A percentile compares a stretch with the other conserved stretches of the same genome.
Evolutionary conservation across 345 rosid species (phyloP).

Genomic region (Raphanus sativus): DNA sequence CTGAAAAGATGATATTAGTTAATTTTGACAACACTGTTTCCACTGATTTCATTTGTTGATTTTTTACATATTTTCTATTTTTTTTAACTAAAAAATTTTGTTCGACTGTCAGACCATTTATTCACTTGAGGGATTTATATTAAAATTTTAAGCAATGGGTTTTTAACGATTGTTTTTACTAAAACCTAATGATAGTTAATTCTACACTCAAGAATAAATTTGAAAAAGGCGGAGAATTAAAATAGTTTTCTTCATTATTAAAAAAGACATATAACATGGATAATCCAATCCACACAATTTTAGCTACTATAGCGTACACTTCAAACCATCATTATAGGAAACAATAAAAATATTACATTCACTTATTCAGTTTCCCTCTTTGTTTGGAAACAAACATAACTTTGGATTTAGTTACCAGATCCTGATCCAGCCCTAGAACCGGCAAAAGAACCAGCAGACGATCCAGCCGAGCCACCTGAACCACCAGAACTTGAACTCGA

Average conservation of each 20-base stretch:
- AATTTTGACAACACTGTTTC: neutral
- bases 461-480: constrained; percentile 34
- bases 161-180: neutral
- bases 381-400: neutral
- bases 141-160: too few relatives aligned
- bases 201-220: neutral
- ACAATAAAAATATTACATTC: neutral
- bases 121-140: neutral
- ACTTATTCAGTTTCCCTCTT: neutral
- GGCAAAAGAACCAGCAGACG: constrained; percentile 56
- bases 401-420: constrained; percentile 26
- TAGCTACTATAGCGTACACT: neutral
- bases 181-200: neutral
- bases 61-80: neutral
- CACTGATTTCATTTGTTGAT: neutral
- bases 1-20: too few relatives aligned
- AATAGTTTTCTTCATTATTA: neutral
- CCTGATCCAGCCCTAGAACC: constrained; percentile 64
- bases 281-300: neutral
- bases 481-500: constrained; percentile 45
- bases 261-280: neutral
- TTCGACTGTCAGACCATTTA: neutral
- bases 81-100: too few relatives aligned
- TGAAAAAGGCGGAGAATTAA: neutral
- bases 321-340: neutral